phyloP scores from a whole-genome alignment of 768 basidiomycete genomes.

The Psilocybe azurescens region DNA sequence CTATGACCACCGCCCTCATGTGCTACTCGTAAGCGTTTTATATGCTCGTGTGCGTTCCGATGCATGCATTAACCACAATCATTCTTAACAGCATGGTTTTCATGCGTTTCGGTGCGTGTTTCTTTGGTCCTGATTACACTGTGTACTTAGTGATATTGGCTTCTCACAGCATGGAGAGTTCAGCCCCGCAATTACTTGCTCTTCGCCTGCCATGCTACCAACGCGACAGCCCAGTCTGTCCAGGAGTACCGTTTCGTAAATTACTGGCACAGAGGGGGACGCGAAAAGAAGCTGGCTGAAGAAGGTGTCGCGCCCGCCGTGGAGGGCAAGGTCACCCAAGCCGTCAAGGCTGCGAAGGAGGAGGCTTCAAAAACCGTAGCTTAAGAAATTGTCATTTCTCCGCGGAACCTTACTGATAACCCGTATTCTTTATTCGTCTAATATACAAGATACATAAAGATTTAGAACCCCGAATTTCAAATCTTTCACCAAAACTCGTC shows the following conservation, averaged over 20 bases:
- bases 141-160: constrained; percentile 11
- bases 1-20: constrained; percentile 92
- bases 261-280: constrained; percentile 91
- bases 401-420: constrained; percentile 12
- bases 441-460: constrained; percentile 31
- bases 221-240: constrained; percentile 82
- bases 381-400: constrained; percentile 24
- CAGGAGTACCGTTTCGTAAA: constrained; percentile 88
- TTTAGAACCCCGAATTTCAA: constrained; percentile 23
- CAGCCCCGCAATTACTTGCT: constrained; percentile 96
- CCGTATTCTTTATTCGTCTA: constrained; percentile 22
- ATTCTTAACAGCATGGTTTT: constrained; percentile 67
- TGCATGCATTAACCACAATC: constrained; percentile 10
- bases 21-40: constrained; percentile 84
- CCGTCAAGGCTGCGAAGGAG: constrained; percentile 51
- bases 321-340: constrained; percentile 53
- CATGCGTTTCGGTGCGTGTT: constrained; percentile 86
- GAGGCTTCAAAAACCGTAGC: constrained; percentile 37
- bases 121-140: constrained; percentile 5
- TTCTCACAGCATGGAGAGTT: constrained; percentile 83
- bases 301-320: constrained; percentile 26
- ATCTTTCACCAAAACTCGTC: constrained; percentile 77
- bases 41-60: constrained; percentile 6
- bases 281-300: constrained; percentile 66
- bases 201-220: constrained; percentile 93